Conservation (phyloP, 805 yeast species). For the Ogataea minuta region DNA sequence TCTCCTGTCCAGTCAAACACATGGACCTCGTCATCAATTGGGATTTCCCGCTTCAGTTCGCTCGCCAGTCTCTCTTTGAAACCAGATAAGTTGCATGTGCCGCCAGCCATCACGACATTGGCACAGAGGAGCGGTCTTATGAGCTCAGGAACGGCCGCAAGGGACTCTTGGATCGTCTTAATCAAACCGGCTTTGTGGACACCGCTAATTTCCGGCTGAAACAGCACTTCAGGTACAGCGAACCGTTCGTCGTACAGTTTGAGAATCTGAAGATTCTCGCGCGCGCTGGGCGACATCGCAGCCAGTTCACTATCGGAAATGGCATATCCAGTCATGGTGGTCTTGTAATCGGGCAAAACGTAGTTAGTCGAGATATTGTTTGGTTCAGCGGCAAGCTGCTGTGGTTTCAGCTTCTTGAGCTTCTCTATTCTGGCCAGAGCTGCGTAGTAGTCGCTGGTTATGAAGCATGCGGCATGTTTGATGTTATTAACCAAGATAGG, state of each 20-base stretch:
- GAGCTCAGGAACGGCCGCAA: conserved; percentile 70
- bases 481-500: conserved; percentile 79
- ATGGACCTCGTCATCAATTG: conserved; percentile 66
- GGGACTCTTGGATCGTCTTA: conserved; percentile 64
- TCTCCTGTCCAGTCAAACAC: conserved; percentile 37
- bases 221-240: conserved; percentile 79
- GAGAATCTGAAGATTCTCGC: conserved; percentile 49
- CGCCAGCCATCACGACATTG: conserved; percentile 81
- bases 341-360: conserved; percentile 83
- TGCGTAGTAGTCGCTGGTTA: conserved; percentile 54
- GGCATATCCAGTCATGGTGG: conserved; percentile 68
- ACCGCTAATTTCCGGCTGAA: conserved; percentile 81
- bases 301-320: conserved; percentile 17
- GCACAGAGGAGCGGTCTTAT: conserved; percentile 72
- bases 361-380: conserved; percentile 55
- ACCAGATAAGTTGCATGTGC: conserved; percentile 70
- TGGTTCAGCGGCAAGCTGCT: conserved; percentile 22
- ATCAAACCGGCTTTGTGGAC: conserved; percentile 77
- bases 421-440: conserved; percentile 28
- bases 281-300: conserved; percentile 3
- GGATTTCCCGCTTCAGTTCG: conserved; percentile 66
- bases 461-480: conserved; percentile 73
- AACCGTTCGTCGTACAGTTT: conserved; percentile 81
- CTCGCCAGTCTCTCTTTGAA: conserved; percentile 56
- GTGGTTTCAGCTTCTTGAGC: conserved; percentile 22